These are phyloP conservation scores for Lentinula aciculospora DNA, from an alignment of 768 basidiomycete genomes.

Conservation along the genomic window DNA sequence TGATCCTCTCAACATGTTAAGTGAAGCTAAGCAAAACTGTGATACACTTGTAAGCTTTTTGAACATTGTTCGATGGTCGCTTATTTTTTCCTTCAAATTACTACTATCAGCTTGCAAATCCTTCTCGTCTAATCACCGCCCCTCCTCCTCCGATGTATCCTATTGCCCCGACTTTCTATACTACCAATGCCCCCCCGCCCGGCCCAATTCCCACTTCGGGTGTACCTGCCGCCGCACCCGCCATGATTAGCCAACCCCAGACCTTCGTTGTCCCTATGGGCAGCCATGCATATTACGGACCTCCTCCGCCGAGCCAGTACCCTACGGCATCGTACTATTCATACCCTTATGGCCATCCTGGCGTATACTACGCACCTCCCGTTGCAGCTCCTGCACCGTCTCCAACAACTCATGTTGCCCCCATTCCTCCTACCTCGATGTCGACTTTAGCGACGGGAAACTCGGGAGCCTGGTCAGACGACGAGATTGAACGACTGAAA, in stretches of 20 bases:
- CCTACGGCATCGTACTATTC: constrained; percentile 63
- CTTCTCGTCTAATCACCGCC: constrained; percentile 58
- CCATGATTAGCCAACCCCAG: constrained; percentile 64
- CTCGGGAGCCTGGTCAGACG: constrained; percentile 75
- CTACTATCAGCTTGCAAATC: constrained; percentile 58
- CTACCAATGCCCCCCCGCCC: constrained; percentile 18
- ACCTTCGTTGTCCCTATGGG: constrained; percentile 70
- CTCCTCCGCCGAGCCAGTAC: constrained; percentile 40
- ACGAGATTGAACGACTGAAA: constrained; percentile 66
- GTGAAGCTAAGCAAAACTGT: constrained; percentile 72
- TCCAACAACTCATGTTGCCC: constrained; percentile 12
- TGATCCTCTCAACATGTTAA: constrained; percentile 69
- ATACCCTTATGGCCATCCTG: constrained; percentile 30
- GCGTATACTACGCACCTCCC: constrained; percentile 13
- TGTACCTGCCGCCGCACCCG: constrained; percentile 25
- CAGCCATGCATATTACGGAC: constrained; percentile 36
- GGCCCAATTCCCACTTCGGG: constrained; percentile 20
- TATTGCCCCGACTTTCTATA: constrained; percentile 38
- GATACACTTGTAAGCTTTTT: constrained; percentile 59
- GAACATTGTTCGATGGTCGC: background rate
- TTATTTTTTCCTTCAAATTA: background rate
- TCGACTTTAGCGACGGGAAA: constrained; percentile 36
- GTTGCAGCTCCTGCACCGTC: constrained; percentile 12
- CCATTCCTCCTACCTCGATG: constrained; percentile 17
- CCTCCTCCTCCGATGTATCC: constrained; percentile 60